Evolutionary conservation across 805 yeast genomes (phyloP), one percentile per base, ranked within the genome.

Genomic region (Candida palmyrensis): DNA sequence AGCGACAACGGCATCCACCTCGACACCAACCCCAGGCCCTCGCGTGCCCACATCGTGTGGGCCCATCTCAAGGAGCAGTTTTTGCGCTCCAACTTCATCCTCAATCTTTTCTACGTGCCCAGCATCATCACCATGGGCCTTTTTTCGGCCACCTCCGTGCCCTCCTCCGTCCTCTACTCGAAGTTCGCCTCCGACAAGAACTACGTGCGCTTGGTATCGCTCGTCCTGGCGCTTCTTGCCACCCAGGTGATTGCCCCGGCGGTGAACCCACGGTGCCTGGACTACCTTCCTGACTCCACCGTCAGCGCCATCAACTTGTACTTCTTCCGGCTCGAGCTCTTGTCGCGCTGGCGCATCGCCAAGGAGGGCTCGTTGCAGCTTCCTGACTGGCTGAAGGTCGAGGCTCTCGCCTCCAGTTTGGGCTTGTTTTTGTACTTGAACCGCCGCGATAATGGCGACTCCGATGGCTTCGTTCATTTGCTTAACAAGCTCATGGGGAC

Each of bases 281-380:
- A n/a, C n/a, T 11, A 14, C 16, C 5, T 11, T 18, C n/a, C 25
- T 12, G 25, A 31, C 20, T 18, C 62, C 3, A 51, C 58, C 33
- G 38, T 59, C 36, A 47, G 61, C 24, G 53, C 42, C 4, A 33
- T 62, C 36, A 58, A 53, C 41, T 35, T 57, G 30, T 63, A 64
- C 40, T 44, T 65, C 20, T 40, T 58, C 27, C 47, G 61, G 32
- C 42, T 63, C 32, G 50, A 63, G 2, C 39, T 63, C n/a, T 39
- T 65, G 19, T 59, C 65, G 8, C 64, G 63, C 40, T 65, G 71
- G 71, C 49, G 71, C 25, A 61, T 60, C 21, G 36, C 50, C 21
- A 64, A 63, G 43, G 67, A 59, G 15, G 56, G 59, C 45, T 66
- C 59, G 38, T 36, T 62, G 19, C 49, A 45, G 18, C 35, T 52